Evolutionary conservation across 768 basidiomycete genomes (phyloP).

Genomic region (Kwoniella botswanensis): DNA sequence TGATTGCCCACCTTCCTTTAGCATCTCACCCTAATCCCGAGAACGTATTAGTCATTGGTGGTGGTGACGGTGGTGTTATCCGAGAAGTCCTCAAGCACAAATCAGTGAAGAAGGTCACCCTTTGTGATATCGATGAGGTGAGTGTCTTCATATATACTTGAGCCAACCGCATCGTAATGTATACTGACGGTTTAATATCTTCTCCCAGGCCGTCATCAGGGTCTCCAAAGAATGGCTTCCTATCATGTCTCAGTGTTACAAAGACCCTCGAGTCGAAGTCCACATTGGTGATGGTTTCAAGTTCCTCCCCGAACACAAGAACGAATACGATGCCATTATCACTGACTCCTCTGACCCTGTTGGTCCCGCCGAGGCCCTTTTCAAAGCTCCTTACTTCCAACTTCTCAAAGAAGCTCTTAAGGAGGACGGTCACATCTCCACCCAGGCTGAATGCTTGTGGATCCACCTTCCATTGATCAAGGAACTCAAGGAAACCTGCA

Average conservation of each 20-base stretch:
- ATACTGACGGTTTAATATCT: background rate
- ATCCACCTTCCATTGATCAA: constrained; percentile 86
- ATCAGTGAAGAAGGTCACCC: constrained; percentile 84
- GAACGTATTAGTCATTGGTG: constrained; percentile 95
- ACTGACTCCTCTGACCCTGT: constrained; percentile 99
- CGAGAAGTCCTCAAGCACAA: constrained; percentile 95
- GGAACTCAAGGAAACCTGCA: constrained; percentile 71
- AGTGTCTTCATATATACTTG: background rate
- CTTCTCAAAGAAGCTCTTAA: constrained; percentile 87
- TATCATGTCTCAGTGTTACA: constrained; percentile 85
- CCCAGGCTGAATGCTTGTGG: constrained; percentile 96
- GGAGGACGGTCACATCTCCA: constrained; percentile 89
- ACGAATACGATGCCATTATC: constrained; percentile 94
- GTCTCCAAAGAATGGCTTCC: constrained; percentile 93
- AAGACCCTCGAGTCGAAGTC: constrained; percentile 76
- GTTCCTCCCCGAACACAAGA: constrained; percentile 85
- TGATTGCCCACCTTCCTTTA: constrained; percentile 97
- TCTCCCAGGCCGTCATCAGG: constrained; percentile 81
- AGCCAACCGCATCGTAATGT: background rate
- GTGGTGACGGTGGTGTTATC: constrained; percentile 97
- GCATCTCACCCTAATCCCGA: constrained; percentile 95
- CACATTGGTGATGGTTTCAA: constrained; percentile 95
- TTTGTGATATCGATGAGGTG: constrained; percentile 98
- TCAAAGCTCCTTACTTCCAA: constrained; percentile 96
- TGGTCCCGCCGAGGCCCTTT: constrained; percentile 89